Evolutionary conservation across 352 stramenopile species (phyloP).

Genomic region (Globisporangium takayamanum): DNA sequence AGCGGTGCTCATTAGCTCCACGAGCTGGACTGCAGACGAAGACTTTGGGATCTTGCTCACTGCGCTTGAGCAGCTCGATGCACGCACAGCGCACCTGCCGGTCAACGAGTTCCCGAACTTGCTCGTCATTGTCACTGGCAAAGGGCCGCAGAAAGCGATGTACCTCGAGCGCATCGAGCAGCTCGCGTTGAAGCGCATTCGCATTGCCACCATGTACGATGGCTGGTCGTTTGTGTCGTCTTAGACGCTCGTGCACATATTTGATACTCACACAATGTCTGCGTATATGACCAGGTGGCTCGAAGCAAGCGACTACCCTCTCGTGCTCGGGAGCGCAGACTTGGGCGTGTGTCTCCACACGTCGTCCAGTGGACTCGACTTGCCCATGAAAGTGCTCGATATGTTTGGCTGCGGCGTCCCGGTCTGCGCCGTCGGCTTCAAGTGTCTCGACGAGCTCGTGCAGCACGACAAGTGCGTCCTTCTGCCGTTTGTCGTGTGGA

Average conservation of each 20-base stretch:
- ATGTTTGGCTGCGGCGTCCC: slow-evolving; percentile 98
- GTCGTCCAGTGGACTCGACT: slow-evolving; percentile 96
- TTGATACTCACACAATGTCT: slow-evolving; percentile 23
- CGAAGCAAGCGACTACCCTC: slow-evolving; percentile 94
- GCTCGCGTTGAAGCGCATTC: slow-evolving; percentile 71
- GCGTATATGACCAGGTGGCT: slow-evolving; percentile 82
- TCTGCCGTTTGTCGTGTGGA: neutral
- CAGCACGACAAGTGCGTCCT: slow-evolving; percentile 87
- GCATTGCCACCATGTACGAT: slow-evolving; percentile 81
- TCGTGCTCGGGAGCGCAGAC: slow-evolving; percentile 92
- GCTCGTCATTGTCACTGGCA: slow-evolving; percentile 96
- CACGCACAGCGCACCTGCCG: slow-evolving; percentile 31
- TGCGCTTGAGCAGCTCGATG: slow-evolving; percentile 82
- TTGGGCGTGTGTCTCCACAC: slow-evolving; percentile 98
- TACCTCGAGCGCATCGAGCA: slow-evolving; percentile 82
- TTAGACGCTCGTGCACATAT: too few species aligned
- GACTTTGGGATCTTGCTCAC: slow-evolving; percentile 97
- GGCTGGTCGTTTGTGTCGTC: neutral
- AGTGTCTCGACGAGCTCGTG: slow-evolving; percentile 96
- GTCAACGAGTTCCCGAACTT: slow-evolving; percentile 65
- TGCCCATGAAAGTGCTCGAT: slow-evolving; percentile 99
- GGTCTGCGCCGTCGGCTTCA: slow-evolving; percentile 94
- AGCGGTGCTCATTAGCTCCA: slow-evolving; percentile 90
- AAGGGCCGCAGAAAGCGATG: slow-evolving; percentile 92
- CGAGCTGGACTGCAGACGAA: slow-evolving; percentile 98